Conservation (phyloP, 2,329 filamentous ascomycete species). For the Scortechinia acanthostroma region DNA sequence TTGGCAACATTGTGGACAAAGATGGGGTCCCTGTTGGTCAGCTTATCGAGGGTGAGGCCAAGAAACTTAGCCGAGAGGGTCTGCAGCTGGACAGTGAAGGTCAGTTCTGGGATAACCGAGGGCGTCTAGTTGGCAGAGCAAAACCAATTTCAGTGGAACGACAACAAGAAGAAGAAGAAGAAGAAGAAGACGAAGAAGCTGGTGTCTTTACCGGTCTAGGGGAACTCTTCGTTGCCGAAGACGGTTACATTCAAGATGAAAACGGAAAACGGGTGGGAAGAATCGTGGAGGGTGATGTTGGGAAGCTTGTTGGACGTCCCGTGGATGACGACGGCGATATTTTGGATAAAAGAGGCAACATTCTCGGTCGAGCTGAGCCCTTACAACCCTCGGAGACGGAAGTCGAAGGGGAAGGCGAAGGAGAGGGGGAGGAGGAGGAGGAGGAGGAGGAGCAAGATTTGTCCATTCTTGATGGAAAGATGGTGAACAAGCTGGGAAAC, state of each 20-base stretch:
- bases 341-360: slow-evolving; percentile 60
- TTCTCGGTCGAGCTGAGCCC: slow-evolving; percentile 59
- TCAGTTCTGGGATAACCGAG: slow-evolving; percentile 51
- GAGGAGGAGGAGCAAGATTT: slow-evolving; percentile 46
- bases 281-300: slow-evolving; percentile 55
- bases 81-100: slow-evolving; percentile 41
- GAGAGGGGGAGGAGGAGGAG: slow-evolving; percentile 28
- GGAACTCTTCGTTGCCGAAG: not conserved
- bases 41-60: slow-evolving; percentile 23
- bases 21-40: slow-evolving; percentile 35
- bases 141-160: slow-evolving; percentile 50
- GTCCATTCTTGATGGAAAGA: slow-evolving; percentile 60
- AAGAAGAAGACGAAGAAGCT: slow-evolving; percentile 43
- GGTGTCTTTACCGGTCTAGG: not conserved
- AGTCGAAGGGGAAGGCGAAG: no score
- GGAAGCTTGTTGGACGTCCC: slow-evolving; percentile 54
- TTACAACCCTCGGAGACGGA: slow-evolving; percentile 45
- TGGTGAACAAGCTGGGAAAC: slow-evolving; percentile 65
- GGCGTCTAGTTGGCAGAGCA: slow-evolving; percentile 35
- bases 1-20: slow-evolving; percentile 35
- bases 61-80: not conserved
- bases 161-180: slow-evolving; percentile 40
- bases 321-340: slow-evolving; percentile 67
- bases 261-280: slow-evolving; percentile 46
- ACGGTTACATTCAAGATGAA: not conserved